Evolutionary conservation across 345 rosid genomes (phyloP).

Genomic region (Clarkia xantiana): DNA sequence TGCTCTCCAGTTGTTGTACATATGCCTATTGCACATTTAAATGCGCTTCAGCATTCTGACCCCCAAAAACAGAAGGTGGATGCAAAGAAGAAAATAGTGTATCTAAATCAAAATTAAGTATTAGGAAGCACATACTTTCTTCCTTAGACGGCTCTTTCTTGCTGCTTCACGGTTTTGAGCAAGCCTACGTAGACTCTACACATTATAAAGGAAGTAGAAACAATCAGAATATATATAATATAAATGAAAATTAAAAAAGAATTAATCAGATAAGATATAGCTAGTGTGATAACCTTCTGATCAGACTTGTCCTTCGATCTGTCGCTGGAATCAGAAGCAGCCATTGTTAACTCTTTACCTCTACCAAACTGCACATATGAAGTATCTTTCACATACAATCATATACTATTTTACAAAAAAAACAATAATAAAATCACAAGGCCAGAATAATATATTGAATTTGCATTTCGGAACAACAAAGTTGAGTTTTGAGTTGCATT

Average conservation of each 20-base stretch:
- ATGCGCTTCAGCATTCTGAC: background rate
- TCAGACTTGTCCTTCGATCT: conserved; percentile 80
- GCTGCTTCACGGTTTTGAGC: conserved; percentile 99
- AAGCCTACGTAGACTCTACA: conserved; percentile 85
- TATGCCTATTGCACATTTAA: conserved; percentile 43
- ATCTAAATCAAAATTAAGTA: background rate
- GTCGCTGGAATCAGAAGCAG: conserved; percentile 84
- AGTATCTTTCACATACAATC: too few species aligned
- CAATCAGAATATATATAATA: conserved; percentile 4
- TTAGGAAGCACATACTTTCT: conserved; percentile 39
- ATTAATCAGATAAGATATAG: conserved; percentile 4
- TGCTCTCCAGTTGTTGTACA: conserved; percentile 96
- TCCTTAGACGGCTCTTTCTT: conserved; percentile 88
- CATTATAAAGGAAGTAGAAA: conserved; percentile 17
- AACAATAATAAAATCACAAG: too few species aligned
- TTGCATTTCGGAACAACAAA: too few species aligned
- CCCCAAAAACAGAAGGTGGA: background rate
- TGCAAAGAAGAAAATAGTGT: background rate
- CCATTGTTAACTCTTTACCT: conserved; percentile 28
- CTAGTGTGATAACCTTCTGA: conserved; percentile 59
- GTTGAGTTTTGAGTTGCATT: too few species aligned
- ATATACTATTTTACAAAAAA: too few species aligned
- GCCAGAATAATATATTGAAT: too few species aligned
- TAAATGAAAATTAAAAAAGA: conserved; percentile 4
- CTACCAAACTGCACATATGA: conserved; percentile 50